Base-by-base conservation (phyloP, 2,329 filamentous ascomycete genomes). In the Paecilomyces sp. region DNA sequence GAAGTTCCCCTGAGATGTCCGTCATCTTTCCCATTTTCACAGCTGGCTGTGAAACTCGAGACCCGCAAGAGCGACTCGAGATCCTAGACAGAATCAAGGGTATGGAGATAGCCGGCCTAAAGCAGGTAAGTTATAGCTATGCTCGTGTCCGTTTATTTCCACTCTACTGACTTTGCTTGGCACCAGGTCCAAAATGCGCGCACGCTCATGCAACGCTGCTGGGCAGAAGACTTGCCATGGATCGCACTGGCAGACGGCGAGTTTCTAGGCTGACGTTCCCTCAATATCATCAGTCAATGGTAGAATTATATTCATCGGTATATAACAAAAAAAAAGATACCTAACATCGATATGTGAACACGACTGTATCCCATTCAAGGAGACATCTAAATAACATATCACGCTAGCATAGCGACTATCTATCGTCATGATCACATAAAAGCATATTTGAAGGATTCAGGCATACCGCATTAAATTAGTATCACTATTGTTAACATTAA, bases 11-110 rank as follows among this genome's bases (percentile, higher is more conserved):
- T 0, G 90, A 93, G 72, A 86, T 85, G 8, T 91, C 89, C 67
- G 76, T 90, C 18, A 72, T 94, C 47, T 92, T 94, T 64, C 90
- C 91, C 0, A 86, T 94, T 76, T 94, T 94, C 72, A 90, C 89
- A 1, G 90, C 90, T 1, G 91, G 90, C 0, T 92, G 89, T 64
- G 89, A 94, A 71, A 85, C 86, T 0, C 76, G 77, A 58, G 82
- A 86, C 55, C 67, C 77, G 34, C 74, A 73, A 2, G 83, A 88
- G 65, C 79, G 86, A 56, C 75, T 76, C 25, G 80, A 84, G 67
- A 84, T 93, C 41, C 76, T 90, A 67, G 82, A 85, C 64, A 80
- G 90, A 55, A 80, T 94, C 68, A 79, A 80, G 69, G 82, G 82
- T 18, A 83, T 91, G 1, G 89, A 93, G 74, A 84, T 82, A 4